Percentiles rank a stretch among this genome's conserved stretches.
Evolutionary conservation across 352 stramenopile genomes (phyloP).

Genomic region (Pythium utonaiense): DNA sequence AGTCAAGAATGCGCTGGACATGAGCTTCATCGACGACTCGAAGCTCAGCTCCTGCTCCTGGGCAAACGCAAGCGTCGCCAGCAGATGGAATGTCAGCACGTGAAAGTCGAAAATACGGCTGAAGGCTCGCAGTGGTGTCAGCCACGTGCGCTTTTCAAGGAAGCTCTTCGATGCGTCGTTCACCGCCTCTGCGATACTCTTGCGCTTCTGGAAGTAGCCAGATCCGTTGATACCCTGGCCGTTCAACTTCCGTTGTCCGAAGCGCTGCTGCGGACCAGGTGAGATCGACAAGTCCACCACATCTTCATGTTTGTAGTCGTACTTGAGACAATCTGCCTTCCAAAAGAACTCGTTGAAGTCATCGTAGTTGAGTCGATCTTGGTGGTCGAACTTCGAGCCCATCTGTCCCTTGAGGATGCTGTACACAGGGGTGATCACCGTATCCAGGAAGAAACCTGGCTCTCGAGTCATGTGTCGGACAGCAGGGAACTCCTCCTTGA

Average conservation of each 20-base stretch:
- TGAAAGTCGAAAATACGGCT: conserved; percentile 97
- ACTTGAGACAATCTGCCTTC: conserved; percentile 93
- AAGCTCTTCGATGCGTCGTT: conserved; percentile 95
- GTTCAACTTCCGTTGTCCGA: conserved; percentile 36
- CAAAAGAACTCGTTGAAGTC: conserved; percentile 99
- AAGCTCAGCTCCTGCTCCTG: conserved; percentile 90
- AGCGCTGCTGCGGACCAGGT: conserved; percentile 54
- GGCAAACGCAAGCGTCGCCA: conserved; percentile 90
- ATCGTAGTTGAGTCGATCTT: conserved; percentile 97
- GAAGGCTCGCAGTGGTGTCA: conserved; percentile 94
- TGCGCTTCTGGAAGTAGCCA: conserved; percentile 46
- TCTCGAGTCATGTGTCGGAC: conserved; percentile 77
- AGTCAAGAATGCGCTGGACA: conserved; percentile 92
- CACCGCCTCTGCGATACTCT: conserved; percentile 90
- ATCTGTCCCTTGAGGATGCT: conserved; percentile 82
- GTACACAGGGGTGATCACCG: conserved; percentile 97
- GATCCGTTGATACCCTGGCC: conserved; percentile 21
- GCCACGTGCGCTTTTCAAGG: conserved; percentile 96
- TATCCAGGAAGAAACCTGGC: conserved; percentile 96
- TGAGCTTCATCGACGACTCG: conserved; percentile 73
- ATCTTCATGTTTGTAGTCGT: conserved; percentile 90
- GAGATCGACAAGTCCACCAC: conserved; percentile 64
- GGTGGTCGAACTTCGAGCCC: conserved; percentile 89
- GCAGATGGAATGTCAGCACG: conserved; percentile 95
- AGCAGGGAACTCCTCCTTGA: conserved; percentile 82